phyloP scores from a whole-genome alignment of 2,329 filamentous ascomycete species.

The Dactylonectria macrodidyma region DNA sequence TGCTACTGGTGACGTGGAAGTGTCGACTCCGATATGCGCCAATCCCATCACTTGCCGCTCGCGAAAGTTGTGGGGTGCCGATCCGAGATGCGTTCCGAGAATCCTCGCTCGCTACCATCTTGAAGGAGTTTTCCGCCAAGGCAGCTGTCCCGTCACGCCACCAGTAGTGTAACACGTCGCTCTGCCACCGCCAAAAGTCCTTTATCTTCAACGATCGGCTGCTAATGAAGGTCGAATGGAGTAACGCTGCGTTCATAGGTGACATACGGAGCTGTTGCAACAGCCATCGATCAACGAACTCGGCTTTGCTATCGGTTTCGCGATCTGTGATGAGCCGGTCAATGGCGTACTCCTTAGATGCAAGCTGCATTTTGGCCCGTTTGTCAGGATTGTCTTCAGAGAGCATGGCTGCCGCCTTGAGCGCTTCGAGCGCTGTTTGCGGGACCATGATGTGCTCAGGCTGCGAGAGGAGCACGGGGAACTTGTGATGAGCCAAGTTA shows the following conservation, averaged over 20 bases:
- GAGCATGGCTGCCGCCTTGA: slow-evolving; percentile 57
- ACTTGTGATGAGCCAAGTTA: slow-evolving; percentile 57
- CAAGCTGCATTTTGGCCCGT: slow-evolving; percentile 54
- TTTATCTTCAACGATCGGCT: slow-evolving; percentile 51
- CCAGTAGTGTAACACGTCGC: slow-evolving; percentile 57
- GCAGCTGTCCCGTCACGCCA: slow-evolving; percentile 50
- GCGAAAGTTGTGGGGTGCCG: slow-evolving; percentile 46
- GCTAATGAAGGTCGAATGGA: slow-evolving; percentile 55
- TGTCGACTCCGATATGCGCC: slow-evolving; percentile 17
- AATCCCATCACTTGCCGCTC: slow-evolving; percentile 48
- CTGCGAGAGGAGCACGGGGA: slow-evolving; percentile 64
- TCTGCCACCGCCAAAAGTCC: slow-evolving; percentile 54
- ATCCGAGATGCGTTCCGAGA: slow-evolving; percentile 46
- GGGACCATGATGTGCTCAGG: slow-evolving; percentile 63
- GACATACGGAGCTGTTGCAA: slow-evolving; percentile 65
- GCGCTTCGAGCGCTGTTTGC: slow-evolving; percentile 58
- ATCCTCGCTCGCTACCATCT: slow-evolving; percentile 40
- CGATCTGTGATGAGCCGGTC: slow-evolving; percentile 57
- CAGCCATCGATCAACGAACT: slow-evolving; percentile 67
- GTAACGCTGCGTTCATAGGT: slow-evolving; percentile 60
- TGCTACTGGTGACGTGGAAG: slow-evolving; percentile 26
- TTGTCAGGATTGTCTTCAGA: slow-evolving; percentile 54
- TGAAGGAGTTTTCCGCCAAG: slow-evolving; percentile 31
- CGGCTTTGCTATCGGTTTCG: slow-evolving; percentile 55
- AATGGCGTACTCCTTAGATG: slow-evolving; percentile 66